Base-by-base conservation (phyloP, 1,139 yeast species). In the Debaryomycetaceae sp. region DNA sequence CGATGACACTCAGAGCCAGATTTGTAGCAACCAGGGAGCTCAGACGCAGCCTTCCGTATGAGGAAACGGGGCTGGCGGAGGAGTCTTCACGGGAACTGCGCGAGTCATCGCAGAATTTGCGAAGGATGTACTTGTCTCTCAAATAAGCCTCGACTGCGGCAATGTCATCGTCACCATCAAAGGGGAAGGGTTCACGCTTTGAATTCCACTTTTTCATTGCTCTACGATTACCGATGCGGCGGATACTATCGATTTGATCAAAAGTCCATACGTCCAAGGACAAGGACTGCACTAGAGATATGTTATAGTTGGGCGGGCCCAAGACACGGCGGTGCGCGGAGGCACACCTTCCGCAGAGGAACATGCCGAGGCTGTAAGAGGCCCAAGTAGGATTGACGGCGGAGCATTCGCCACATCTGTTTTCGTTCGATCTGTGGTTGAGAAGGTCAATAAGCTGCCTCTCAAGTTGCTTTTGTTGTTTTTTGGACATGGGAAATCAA, bases 331-430 rank as follows among this genome's bases (percentile, higher is more conserved):
- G 68, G 52, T 87, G 97, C 23, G 71, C 63, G 8, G 81, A 70
- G 6, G 87, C 85, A 62, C 92, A 80, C 37, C 86, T 58, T 4
- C 87, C 90, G 54, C 92, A 80, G 18, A 80, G 55, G 36, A 80
- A 72, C 4, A 79, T 55, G 16, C 90, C 90, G 27, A 75, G 40
- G 37, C 50, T 61, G 37, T 49, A 54, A 23, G 66, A 60, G 4
- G 69, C 70, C 70, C 70, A 64, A 2, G 70, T 79, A 4, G 90
- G 90, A 48, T 68, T 74, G 3, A 64, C 47, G 2, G 73, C 56
- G 3, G 69, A 68, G 55, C 90, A 80, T 45, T 80, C 92, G 26
- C 83, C 90, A 51, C 92, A 80, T 44, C 62, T 70, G 50, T 79
- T 80, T 29, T 56, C 60, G 39, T 64, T 64, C 26, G 41, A 51